phyloP scores from a whole-genome alignment of 768 basidiomycete genomes.

The Myochromella boudieri region DNA sequence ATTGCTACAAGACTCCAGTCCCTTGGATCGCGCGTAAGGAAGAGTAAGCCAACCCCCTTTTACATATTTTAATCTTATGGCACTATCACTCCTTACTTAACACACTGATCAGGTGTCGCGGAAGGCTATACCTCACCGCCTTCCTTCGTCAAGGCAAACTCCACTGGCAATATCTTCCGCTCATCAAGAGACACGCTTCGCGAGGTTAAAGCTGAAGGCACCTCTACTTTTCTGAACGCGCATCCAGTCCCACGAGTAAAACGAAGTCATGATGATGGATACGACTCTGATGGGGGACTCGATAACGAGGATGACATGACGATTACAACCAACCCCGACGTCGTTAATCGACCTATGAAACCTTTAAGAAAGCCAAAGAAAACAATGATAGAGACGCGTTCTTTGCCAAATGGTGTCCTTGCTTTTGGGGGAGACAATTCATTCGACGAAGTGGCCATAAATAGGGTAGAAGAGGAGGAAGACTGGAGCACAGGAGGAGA shows the following conservation, averaged over 20 bases:
- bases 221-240: constrained; percentile 13
- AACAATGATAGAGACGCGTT: constrained; percentile 32
- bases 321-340: constrained; percentile 6
- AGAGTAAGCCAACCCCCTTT: constrained; percentile 42
- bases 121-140: constrained; percentile 55
- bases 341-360: constrained; percentile 32
- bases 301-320: constrained; percentile 15
- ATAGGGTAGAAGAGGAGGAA: constrained; percentile 30
- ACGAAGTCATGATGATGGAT: constrained; percentile 36
- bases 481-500: constrained; percentile 41
- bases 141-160: constrained; percentile 39
- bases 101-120: constrained; percentile 47
- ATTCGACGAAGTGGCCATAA: constrained; percentile 10
- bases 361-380: constrained; percentile 37
- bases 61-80: not conserved
- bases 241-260: constrained; percentile 17
- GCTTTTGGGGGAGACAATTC: constrained; percentile 11
- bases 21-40: constrained; percentile 57
- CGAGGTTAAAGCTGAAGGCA: constrained; percentile 43
- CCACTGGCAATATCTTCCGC: constrained; percentile 45
- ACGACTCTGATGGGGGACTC: constrained; percentile 27
- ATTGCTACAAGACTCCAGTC: constrained; percentile 54
- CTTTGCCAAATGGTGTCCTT: constrained; percentile 33
- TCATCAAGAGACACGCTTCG: constrained; percentile 58
- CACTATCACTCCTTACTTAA: constrained; percentile 18